phyloP scores from a whole-genome alignment of 1,284 basidiomycete genomes.

The Moesziomyces antarcticus region DNA sequence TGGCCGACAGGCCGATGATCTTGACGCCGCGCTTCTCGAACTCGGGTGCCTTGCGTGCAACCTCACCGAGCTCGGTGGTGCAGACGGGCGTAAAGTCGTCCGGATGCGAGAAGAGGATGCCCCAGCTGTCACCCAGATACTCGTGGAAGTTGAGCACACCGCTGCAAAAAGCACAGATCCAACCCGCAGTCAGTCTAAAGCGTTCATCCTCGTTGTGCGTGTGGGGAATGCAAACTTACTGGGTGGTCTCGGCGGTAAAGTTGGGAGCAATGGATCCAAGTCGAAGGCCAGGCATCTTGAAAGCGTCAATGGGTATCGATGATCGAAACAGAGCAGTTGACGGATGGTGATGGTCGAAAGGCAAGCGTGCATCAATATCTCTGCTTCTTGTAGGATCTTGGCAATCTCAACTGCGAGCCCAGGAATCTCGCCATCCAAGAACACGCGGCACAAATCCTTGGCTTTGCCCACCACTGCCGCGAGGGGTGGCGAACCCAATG shows the following conservation, averaged over 20 bases:
- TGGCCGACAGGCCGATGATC: slow-evolving; percentile 80
- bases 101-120: slow-evolving; percentile 75
- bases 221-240: slow-evolving; percentile 37
- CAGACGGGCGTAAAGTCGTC: slow-evolving; percentile 73
- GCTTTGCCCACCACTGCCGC: too few relatives aligned
- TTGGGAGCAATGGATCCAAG: slow-evolving; percentile 65
- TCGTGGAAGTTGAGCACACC: slow-evolving; percentile 79
- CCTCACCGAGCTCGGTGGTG: slow-evolving; percentile 94
- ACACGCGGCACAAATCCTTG: too few relatives aligned
- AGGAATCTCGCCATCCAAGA: neutral
- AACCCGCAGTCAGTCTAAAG: too few relatives aligned
- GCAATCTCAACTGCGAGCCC: neutral
- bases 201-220: neutral
- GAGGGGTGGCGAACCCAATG: too few relatives aligned
- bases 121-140: slow-evolving; percentile 89
- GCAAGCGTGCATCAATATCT: neutral
- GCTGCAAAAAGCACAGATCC: slow-evolving; percentile 6
- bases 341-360: neutral
- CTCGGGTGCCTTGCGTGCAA: slow-evolving; percentile 84
- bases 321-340: neutral
- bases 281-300: slow-evolving; percentile 68
- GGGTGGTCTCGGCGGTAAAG: slow-evolving; percentile 65
- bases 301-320: neutral
- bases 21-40: slow-evolving; percentile 90
- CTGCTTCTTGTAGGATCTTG: slow-evolving; percentile 12